A percentile compares a stretch with the other conserved stretches of the same genome.
Evolutionary conservation across 805 yeast species (phyloP).

Genomic region (Millerozyma acaciae): DNA sequence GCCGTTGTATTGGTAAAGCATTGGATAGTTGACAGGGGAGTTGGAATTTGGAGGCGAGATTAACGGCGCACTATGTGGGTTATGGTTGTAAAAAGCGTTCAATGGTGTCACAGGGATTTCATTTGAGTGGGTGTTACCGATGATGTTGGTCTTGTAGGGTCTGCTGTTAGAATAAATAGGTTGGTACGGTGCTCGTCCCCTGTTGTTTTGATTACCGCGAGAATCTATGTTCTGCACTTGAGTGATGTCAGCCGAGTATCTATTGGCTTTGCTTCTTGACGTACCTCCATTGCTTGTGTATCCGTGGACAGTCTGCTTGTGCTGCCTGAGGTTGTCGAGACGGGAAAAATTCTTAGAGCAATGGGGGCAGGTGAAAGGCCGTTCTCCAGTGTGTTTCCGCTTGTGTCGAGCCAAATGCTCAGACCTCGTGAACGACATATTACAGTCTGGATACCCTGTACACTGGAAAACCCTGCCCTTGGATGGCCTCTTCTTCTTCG

Average conservation of each 20-base stretch:
- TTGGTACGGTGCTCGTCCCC: not conserved
- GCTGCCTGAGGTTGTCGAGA: slow-evolving; percentile 86
- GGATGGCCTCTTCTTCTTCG: slow-evolving; percentile 34
- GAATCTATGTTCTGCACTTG: no score
- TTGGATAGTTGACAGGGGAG: slow-evolving; percentile 12
- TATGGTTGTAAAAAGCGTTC: not conserved
- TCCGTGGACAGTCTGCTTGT: slow-evolving; percentile 68
- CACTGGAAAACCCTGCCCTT: slow-evolving; percentile 77
- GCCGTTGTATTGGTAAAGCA: slow-evolving; percentile 5
- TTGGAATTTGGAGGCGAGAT: slow-evolving; percentile 27
- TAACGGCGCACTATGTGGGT: slow-evolving; percentile 6
- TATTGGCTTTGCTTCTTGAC: slow-evolving; percentile 3
- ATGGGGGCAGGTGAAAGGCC: slow-evolving; percentile 85
- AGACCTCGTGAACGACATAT: slow-evolving; percentile 84
- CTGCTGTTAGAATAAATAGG: not conserved
- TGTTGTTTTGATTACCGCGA: no score
- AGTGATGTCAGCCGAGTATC: not conserved
- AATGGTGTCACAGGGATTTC: not conserved
- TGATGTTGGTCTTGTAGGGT: not conserved
- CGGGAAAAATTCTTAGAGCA: slow-evolving; percentile 78
- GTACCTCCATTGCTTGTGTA: slow-evolving; percentile 23
- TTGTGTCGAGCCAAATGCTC: slow-evolving; percentile 93
- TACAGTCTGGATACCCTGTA: slow-evolving; percentile 79
- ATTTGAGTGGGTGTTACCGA: not conserved
- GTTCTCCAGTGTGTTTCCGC: slow-evolving; percentile 90